A percentile compares a stretch with the other conserved stretches of the same genome.
Evolutionary conservation across 73 alveolate species (phyloP).

Genomic region (Paramecium sexaurelia): DNA sequence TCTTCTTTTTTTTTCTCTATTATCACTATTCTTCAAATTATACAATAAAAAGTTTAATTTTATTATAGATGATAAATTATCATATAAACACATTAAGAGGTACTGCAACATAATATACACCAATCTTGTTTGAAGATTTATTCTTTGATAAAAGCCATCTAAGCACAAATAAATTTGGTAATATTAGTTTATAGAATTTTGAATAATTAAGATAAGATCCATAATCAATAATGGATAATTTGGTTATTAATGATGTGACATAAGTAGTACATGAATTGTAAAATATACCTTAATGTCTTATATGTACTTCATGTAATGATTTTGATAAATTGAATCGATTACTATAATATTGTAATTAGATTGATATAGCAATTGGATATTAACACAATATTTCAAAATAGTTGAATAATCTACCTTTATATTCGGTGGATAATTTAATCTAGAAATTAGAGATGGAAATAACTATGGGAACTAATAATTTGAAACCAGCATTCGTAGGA

Average conservation of each 20-base stretch:
- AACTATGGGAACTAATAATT: conserved; percentile 13
- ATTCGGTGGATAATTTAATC: conserved; percentile 9
- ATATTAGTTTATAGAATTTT: neutral
- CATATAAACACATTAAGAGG: conserved; percentile 1
- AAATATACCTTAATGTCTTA: neutral
- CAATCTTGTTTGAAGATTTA: neutral
- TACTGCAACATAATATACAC: neutral
- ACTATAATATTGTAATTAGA: neutral
- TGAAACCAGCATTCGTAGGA: conserved; percentile 40
- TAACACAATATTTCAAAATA: neutral
- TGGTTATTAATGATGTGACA: neutral
- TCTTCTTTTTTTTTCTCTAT: no score
- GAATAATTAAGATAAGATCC: neutral
- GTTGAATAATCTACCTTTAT: neutral
- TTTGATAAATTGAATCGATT: neutral
- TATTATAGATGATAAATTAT: conserved; percentile 5
- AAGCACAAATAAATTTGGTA: neutral
- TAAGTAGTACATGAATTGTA: neutral
- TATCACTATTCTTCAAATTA: no score
- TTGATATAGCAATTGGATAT: conserved; percentile 53
- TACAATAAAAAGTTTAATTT: neutral
- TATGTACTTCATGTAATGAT: conserved; percentile 28
- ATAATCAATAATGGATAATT: neutral
- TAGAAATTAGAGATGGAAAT: conserved; percentile 27
- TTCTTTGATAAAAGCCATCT: neutral